Evolutionary conservation across 2,329 filamentous ascomycete species (phyloP).

Genomic region (Camptophora hylomeconis): DNA sequence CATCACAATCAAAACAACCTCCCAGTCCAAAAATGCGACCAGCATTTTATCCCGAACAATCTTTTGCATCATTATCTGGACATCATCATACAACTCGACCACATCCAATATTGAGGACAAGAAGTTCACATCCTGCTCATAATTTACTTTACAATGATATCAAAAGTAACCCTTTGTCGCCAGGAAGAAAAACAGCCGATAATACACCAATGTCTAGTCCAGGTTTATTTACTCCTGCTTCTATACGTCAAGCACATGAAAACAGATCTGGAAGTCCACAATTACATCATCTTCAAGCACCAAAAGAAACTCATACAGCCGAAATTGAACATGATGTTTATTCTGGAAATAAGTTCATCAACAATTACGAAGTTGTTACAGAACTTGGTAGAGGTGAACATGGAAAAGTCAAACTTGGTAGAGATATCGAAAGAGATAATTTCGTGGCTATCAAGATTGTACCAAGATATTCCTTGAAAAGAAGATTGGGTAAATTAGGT

Average conservation of each 20-base stretch:
- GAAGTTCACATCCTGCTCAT: conserved; percentile 32
- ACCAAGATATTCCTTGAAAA: conserved; percentile 83
- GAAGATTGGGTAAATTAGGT: conserved; percentile 67
- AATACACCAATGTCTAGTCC: conserved; percentile 36
- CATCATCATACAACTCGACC: conserved; percentile 29
- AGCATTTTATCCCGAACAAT: conserved; percentile 37
- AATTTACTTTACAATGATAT: conserved; percentile 19
- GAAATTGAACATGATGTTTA: conserved; percentile 79
- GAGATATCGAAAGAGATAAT: conserved; percentile 60
- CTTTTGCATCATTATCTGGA: conserved; percentile 32
- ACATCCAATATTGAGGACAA: conserved; percentile 26
- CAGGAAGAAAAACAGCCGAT: conserved; percentile 26
- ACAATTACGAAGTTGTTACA: conserved; percentile 93
- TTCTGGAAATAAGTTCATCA: conserved; percentile 90
- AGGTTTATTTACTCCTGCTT: conserved; percentile 26
- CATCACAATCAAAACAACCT: conserved; percentile 4
- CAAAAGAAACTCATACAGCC: conserved; percentile 80
- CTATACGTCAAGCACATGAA: conserved; percentile 14
- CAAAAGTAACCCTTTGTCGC: conserved; percentile 12
- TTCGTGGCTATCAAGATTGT: conserved; percentile 98
- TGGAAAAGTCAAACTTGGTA: conserved; percentile 91
- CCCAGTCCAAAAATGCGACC: conserved; percentile 20
- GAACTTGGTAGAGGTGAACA: conserved; percentile 93
- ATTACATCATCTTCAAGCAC: conserved; percentile 59
- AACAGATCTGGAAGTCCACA: conserved; percentile 42